phyloP scores from a whole-genome alignment of 1,284 basidiomycete species.

The Melampsora larici-populina region DNA sequence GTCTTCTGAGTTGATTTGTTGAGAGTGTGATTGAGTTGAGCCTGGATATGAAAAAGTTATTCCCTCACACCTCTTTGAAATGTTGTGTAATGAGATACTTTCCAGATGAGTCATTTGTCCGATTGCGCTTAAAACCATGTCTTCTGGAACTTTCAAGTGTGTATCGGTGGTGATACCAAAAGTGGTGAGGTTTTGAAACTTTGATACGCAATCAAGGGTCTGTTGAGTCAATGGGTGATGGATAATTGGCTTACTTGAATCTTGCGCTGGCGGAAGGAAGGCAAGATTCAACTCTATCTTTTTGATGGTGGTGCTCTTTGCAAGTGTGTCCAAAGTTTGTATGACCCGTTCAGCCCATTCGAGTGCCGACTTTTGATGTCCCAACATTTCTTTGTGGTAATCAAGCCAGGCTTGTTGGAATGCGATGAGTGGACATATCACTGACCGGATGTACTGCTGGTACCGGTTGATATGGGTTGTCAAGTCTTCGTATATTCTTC shows the following conservation, averaged over 20 bases:
- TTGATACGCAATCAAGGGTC: not conserved
- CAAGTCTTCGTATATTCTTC: not conserved
- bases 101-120: not conserved
- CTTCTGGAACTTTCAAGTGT: not conserved
- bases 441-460: not conserved
- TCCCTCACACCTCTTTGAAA: not conserved
- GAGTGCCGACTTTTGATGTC: not conserved
- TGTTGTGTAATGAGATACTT: not conserved
- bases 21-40: not conserved
- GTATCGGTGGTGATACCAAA: not conserved
- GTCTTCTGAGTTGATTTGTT: not conserved
- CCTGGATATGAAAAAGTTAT: not conserved
- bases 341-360: not conserved
- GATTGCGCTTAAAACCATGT: not conserved
- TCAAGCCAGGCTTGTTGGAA: not conserved
- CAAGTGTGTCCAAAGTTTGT: not conserved
- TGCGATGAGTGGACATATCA: not conserved
- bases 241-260: not conserved
- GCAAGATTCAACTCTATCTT: not conserved
- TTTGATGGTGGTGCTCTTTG: not conserved
- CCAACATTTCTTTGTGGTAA: not conserved
- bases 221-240: not conserved
- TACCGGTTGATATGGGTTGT: not conserved
- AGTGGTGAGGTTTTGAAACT: not conserved
- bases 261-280: not conserved